These are phyloP conservation scores for Hypoxylon lienhwacheense DNA, from an alignment of 495 filamentous ascomycete genomes.

Conservation along the genomic window DNA sequence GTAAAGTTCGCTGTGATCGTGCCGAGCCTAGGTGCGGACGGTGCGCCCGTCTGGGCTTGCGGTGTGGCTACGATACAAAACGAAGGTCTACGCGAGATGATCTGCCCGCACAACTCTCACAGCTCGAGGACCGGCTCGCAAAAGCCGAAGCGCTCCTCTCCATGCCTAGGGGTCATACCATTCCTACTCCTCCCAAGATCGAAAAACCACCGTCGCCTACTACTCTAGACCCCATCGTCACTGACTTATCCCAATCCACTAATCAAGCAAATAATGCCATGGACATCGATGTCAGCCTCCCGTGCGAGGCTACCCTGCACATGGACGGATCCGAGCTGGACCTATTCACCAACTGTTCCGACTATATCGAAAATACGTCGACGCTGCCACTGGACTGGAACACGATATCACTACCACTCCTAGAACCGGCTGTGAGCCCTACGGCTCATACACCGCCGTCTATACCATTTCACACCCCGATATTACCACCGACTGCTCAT, in stretches of 20 bases:
- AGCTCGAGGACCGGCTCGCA: constrained; percentile 5
- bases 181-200: constrained; percentile 6
- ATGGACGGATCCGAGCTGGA: constrained; percentile 1
- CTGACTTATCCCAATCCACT: background rate
- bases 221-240: constrained; percentile 3
- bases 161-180: constrained; percentile 4
- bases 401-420: background rate
- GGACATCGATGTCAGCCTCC: constrained; percentile 2
- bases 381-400: constrained; percentile 1
- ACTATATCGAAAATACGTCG: constrained; percentile 4
- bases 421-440: constrained; percentile 4
- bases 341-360: constrained; percentile 2
- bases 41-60: constrained; percentile 1
- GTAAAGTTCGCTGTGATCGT: constrained; percentile 10
- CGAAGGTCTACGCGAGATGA: constrained; percentile 4
- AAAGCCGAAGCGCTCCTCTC: constrained; percentile 10
- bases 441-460: background rate
- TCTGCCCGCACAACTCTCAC: constrained; percentile 5
- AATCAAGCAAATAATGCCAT: constrained; percentile 1
- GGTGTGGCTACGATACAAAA: constrained; percentile 7
- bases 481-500: background rate
- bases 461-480: background rate
- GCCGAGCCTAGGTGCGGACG: constrained; percentile 5
- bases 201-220: constrained; percentile 4
- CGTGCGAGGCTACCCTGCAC: background rate